Evolutionary conservation across 2,329 filamentous ascomycete genomes (phyloP), one percentile per base, ranked within the genome.

Genomic region (Cercospora sesami): DNA sequence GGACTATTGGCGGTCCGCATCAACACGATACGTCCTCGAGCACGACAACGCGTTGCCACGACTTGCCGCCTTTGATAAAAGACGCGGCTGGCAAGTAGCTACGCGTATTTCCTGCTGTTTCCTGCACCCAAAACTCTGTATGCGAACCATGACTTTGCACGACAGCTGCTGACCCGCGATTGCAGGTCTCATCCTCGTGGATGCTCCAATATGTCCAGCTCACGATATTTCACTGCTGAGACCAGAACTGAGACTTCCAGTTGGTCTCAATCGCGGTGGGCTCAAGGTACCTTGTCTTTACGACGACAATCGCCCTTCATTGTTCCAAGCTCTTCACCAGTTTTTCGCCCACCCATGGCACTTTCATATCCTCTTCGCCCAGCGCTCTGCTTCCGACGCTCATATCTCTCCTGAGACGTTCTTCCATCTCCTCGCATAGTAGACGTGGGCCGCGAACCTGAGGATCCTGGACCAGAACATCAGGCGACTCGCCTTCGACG

Each of bases 361-460:
- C 33, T 39, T 39, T 5, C 33, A 39, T 5, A 7, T 39, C 5
- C 33, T 39, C 14, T 39, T 39, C 5, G 33, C 33, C 1, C 33
- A 16, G 33, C 5, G 33, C 1, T 39, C 14, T 2, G 0, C 14
- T 1, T 0, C 12, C 12, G 33, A 16, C 2, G 33, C 33, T 0
- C 33, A 39, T 16, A 39, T 39, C 5, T 39, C 33, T 39, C 33
- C 33, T 1, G 33, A 39, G 33, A 39, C 14, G 1, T 39, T 39
- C 33, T 16, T 39, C 33, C 33, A 16, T 7, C 33, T 39, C 2
- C 33, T 39, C 33, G 33, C 33, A 4, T 39, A 14, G 1, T 39
- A 14, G 14, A 39, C 14, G 5, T 39, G 33, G 33, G 33, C 14
- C 7, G 33, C 33, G 14, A 39, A 39, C 5, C 33, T 39, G 14